A percentile compares a stretch with the other conserved stretches of the same genome.
Evolutionary conservation across 495 filamentous ascomycete genomes (phyloP).

Genomic region (Umbilicaria muhlenbergii): DNA sequence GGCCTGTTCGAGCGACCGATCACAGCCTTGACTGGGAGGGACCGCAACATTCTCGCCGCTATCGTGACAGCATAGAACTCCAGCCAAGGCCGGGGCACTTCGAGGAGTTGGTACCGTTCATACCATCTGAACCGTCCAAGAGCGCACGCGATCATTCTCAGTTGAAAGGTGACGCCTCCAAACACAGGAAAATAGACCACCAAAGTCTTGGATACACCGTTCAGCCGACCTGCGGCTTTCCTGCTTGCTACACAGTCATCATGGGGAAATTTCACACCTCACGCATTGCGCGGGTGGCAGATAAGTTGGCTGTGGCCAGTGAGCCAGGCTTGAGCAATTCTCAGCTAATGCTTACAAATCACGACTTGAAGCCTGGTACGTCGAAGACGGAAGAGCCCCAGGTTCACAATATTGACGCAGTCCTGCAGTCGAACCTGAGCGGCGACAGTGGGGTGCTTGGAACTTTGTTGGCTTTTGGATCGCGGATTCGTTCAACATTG

Average conservation of each 20-base stretch:
- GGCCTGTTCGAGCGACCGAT: too few species aligned
- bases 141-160: too few species aligned
- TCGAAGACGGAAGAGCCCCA: neutral
- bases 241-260: neutral
- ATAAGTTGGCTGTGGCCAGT: slow-evolving; percentile 50
- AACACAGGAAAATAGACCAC: too few species aligned
- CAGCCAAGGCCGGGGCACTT: too few species aligned
- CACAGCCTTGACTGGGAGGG: too few species aligned
- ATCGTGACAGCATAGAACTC: too few species aligned
- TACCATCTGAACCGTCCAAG: too few species aligned
- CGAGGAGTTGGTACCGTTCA: too few species aligned
- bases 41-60: too few species aligned
- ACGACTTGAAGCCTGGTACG: slow-evolving; percentile 72
- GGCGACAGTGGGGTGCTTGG: slow-evolving; percentile 74
- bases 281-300: slow-evolving; percentile 9
- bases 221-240: neutral
- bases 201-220: too few species aligned
- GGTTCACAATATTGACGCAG: slow-evolving; percentile 1
- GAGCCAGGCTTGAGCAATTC: slow-evolving; percentile 70
- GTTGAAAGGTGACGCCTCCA: too few species aligned
- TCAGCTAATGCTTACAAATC: slow-evolving; percentile 82
- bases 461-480: slow-evolving; percentile 91
- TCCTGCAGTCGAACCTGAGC: slow-evolving; percentile 55
- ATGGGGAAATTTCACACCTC: slow-evolving; percentile 22
- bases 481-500: slow-evolving; percentile 88